Percentiles rank a stretch among this genome's conserved stretches.
Conservation (phyloP, 1,139 yeast genomes). For the Yamadazyma trypodendri region DNA sequence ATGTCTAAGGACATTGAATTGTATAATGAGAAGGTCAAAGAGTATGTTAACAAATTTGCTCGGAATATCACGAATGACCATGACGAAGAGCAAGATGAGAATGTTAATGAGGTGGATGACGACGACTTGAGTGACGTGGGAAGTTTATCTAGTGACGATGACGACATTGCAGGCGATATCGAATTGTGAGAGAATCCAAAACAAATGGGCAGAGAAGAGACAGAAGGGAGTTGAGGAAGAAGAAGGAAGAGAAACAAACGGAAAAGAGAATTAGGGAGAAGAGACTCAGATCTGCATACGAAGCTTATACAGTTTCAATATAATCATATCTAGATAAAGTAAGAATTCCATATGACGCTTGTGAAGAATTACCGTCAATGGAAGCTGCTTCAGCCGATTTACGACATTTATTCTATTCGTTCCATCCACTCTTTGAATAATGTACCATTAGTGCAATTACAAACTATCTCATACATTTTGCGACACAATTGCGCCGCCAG, state of each 20-base stretch:
- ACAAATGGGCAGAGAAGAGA: not conserved
- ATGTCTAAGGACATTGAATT: conserved; percentile 68
- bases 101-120: conserved; percentile 41
- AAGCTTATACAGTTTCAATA: too few species aligned
- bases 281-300: too few species aligned
- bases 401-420: too few species aligned
- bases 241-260: not conserved
- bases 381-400: too few species aligned
- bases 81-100: conserved; percentile 40
- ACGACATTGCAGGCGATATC: conserved; percentile 23
- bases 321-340: too few species aligned
- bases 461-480: too few species aligned
- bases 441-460: too few species aligned
- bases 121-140: conserved; percentile 51
- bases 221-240: not conserved
- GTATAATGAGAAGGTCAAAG: conserved; percentile 69
- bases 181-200: conserved; percentile 20
- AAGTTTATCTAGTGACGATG: conserved; percentile 49
- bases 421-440: too few species aligned
- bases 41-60: conserved; percentile 77
- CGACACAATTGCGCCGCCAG: too few species aligned
- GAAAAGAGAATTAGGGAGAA: too few species aligned
- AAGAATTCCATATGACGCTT: too few species aligned
- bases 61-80: conserved; percentile 35
- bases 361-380: too few species aligned